Percentiles rank a stretch among this genome's conserved stretches.
Conservation (phyloP, 2,329 filamentous ascomycete species). For the Curvularia sp. region DNA sequence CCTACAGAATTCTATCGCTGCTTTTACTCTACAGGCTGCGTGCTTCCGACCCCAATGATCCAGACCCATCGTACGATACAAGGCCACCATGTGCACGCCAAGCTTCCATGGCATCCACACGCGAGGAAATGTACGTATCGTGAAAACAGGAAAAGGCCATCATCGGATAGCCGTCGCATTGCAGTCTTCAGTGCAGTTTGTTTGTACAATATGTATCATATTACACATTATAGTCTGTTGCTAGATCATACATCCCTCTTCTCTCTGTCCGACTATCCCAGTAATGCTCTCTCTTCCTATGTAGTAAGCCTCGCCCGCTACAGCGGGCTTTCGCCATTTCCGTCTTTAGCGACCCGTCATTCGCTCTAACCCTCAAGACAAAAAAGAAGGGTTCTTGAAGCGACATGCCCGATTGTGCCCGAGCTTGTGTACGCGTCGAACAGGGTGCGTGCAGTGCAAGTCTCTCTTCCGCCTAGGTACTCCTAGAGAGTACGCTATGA, state of each 20-base stretch:
- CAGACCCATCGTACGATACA: constrained; percentile 10
- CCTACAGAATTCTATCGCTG: constrained; percentile 7
- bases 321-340: neutral
- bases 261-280: neutral
- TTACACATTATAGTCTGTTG: neutral
- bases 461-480: neutral
- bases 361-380: neutral
- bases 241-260: neutral
- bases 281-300: neutral
- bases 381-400: neutral
- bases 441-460: neutral
- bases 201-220: neutral
- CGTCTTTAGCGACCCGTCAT: neutral
- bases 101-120: neutral
- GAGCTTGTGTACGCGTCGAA: neutral
- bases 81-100: constrained; percentile 2
- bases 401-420: neutral
- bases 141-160: neutral
- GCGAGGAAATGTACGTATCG: neutral
- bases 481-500: too few relatives aligned
- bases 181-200: neutral
- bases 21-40: neutral
- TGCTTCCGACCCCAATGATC: neutral
- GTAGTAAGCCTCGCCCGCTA: neutral
- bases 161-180: neutral